phyloP scores from a whole-genome alignment of 2,329 filamentous ascomycete species.

The Clarireedia homoeocarpa region DNA sequence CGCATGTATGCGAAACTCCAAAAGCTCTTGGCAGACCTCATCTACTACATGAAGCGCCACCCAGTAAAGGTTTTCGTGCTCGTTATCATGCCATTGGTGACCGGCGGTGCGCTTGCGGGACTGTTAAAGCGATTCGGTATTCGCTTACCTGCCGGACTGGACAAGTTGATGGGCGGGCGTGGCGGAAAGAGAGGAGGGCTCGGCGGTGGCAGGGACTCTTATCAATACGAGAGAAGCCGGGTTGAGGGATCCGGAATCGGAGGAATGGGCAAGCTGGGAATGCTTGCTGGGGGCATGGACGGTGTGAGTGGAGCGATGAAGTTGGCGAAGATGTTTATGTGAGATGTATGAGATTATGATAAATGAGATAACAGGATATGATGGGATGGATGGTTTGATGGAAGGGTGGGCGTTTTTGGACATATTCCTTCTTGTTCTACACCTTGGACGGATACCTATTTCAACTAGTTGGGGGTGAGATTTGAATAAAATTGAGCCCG shows the following conservation, averaged over 20 bases:
- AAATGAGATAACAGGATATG: background rate
- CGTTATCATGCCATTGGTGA: slow-evolving; percentile 80
- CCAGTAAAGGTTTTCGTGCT: slow-evolving; percentile 82
- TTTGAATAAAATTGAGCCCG: no score
- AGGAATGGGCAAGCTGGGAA: slow-evolving; percentile 15
- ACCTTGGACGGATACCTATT: background rate
- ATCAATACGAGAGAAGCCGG: slow-evolving; percentile 14
- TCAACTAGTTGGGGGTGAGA: background rate
- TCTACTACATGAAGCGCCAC: slow-evolving; percentile 73
- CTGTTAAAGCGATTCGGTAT: slow-evolving; percentile 75
- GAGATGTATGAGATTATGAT: slow-evolving; percentile 4
- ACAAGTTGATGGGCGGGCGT: slow-evolving; percentile 44
- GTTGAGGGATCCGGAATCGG: slow-evolving; percentile 17
- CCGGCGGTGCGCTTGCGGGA: slow-evolving; percentile 71
- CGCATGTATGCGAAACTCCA: slow-evolving; percentile 69
- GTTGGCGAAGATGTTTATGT: slow-evolving; percentile 30
- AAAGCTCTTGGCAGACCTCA: slow-evolving; percentile 70
- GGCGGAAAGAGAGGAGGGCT: slow-evolving; percentile 18
- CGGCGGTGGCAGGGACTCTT: background rate
- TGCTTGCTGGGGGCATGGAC: slow-evolving; percentile 20
- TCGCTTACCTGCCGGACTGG: slow-evolving; percentile 57
- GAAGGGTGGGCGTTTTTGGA: background rate
- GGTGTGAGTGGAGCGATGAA: slow-evolving; percentile 24
- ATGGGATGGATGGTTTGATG: background rate
- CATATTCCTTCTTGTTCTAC: background rate